Percentiles rank a stretch among this genome's conserved stretches.
Evolutionary conservation across 495 filamentous ascomycete species (phyloP).

Genomic region (Articulospora tetracladia): DNA sequence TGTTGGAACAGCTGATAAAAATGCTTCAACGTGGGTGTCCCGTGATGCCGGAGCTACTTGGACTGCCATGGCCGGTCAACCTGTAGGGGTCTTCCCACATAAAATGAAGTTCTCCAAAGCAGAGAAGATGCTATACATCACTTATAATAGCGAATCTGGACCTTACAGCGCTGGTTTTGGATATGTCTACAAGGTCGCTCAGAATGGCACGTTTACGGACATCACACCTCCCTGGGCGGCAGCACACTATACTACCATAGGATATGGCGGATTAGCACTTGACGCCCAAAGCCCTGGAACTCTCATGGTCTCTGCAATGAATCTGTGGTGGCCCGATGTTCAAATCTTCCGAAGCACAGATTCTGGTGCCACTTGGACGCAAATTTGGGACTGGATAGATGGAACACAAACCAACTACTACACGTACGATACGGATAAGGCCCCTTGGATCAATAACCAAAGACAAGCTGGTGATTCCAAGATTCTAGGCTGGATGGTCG

Average conservation of each 20-base stretch:
- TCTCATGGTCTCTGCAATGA: constrained; percentile 50
- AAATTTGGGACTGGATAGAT: constrained; percentile 15
- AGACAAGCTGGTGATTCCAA: neutral
- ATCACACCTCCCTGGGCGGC: constrained; percentile 43
- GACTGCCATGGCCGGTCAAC: constrained; percentile 40
- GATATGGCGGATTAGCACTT: constrained; percentile 52
- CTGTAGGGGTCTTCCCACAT: constrained; percentile 47
- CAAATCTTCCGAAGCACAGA: constrained; percentile 50
- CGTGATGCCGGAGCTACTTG: constrained; percentile 48
- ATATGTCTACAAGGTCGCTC: constrained; percentile 47
- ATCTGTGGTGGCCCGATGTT: constrained; percentile 57
- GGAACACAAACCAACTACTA: constrained; percentile 1
- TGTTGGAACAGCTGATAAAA: constrained; percentile 44
- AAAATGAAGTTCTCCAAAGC: constrained; percentile 48
- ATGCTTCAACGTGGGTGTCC: constrained; percentile 49
- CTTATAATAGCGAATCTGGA: constrained; percentile 50
- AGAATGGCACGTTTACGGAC: constrained; percentile 45
- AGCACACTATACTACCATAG: constrained; percentile 37
- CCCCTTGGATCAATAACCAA: constrained; percentile 7
- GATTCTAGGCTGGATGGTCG: constrained; percentile 56
- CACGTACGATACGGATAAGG: constrained; percentile 3
- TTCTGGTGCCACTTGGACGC: constrained; percentile 33
- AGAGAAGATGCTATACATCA: constrained; percentile 53
- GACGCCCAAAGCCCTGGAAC: constrained; percentile 52
- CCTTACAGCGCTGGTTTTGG: constrained; percentile 52